Evolutionary conservation across 768 basidiomycete genomes (phyloP).

Genomic region (Mycena filopes): DNA sequence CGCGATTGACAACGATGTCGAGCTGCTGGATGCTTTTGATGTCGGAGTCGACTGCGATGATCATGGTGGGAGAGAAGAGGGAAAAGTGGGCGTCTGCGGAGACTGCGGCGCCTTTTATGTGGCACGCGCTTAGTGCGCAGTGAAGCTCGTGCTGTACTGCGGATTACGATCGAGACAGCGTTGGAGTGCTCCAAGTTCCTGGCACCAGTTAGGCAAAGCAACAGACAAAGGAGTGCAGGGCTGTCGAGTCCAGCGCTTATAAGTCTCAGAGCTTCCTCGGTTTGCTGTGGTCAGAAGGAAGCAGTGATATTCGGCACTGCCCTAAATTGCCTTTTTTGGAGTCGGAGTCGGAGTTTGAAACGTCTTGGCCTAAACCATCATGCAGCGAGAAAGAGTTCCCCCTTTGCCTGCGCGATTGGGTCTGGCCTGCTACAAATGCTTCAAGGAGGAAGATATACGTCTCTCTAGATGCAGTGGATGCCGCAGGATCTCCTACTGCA

Average conservation of each 20-base stretch:
- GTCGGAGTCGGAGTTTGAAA: no score
- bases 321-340: no score
- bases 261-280: no score
- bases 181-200: neutral
- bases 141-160: neutral
- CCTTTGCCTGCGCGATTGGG: no score
- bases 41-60: constrained; percentile 16
- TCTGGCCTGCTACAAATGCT: no score
- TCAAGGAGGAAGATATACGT: no score
- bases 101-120: constrained; percentile 8
- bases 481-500: no score
- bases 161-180: neutral
- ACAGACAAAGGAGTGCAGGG: neutral
- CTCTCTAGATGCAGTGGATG: no score
- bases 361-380: no score
- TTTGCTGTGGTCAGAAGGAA: no score
- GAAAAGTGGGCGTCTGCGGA: neutral
- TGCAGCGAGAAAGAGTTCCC: no score
- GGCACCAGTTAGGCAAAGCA: neutral
- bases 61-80: constrained; percentile 16
- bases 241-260: neutral
- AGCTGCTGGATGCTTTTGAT: constrained; percentile 2
- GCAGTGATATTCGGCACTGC: no score
- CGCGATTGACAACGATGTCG: constrained; percentile 21
- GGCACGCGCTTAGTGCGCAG: neutral